phyloP scores from a whole-genome alignment of 2,329 filamentous ascomycete genomes.

The Cladophialophora yegresii region DNA sequence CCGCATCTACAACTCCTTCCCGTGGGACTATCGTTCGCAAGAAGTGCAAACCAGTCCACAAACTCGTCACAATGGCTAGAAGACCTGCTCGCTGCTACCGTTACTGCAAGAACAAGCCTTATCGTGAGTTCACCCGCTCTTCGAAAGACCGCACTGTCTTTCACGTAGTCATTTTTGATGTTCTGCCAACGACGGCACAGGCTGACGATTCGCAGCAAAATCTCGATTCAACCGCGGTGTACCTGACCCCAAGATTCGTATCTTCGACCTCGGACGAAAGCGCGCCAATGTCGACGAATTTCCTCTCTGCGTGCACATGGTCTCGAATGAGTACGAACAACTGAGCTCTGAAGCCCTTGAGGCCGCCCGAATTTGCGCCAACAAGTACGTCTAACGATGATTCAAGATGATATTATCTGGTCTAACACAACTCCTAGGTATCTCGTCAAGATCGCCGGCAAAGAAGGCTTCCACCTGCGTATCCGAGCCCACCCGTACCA shows the following conservation, averaged over 20 bases:
- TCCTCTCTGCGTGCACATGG: conserved; percentile 97
- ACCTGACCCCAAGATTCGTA: conserved; percentile 76
- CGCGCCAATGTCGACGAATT: conserved; percentile 98
- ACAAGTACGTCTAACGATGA: conserved; percentile 68
- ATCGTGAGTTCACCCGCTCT: neutral
- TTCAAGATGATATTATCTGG: conserved; percentile 4
- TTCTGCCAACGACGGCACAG: neutral
- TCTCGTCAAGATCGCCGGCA: conserved; percentile 68
- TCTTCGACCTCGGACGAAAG: conserved; percentile 99
- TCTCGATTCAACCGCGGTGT: conserved; percentile 99
- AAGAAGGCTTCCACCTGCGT: conserved; percentile 71
- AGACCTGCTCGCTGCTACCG: conserved; percentile 99
- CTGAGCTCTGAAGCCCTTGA: conserved; percentile 99
- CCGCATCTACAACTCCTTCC: conserved; percentile 13
- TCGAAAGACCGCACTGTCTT: neutral
- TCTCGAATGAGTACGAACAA: conserved; percentile 99
- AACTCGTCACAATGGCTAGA: conserved; percentile 89
- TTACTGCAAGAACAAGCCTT: conserved; percentile 99
- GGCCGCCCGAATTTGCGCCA: conserved; percentile 99
- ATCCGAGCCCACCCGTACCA: conserved; percentile 96
- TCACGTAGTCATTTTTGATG: neutral
- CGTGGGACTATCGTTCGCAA: conserved; percentile 48
- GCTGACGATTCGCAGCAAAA: conserved; percentile 61
- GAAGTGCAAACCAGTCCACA: conserved; percentile 51
- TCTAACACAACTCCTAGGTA: conserved; percentile 50